Evolutionary conservation across 2,329 filamentous ascomycete species (phyloP), one percentile per base, ranked within the genome.

Genomic region (Fusarium veterinarium): DNA sequence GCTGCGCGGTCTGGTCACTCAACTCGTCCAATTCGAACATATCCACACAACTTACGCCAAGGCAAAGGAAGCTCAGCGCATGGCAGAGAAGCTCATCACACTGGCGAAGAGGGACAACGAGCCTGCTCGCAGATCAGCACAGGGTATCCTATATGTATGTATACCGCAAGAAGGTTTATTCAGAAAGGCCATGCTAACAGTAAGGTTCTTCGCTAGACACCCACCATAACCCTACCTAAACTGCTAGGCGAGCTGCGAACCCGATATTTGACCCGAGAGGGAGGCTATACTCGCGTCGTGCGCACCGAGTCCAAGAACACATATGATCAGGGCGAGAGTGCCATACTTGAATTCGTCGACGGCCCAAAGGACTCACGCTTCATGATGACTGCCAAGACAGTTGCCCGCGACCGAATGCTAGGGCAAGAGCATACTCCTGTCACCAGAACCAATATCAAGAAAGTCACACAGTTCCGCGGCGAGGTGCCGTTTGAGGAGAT

Each of bases 1-100:
- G 76, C 91, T 99, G 75, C 94, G 96, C 79, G 98, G 98, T 84
- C 88, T 99, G 69, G 95, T 98, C 81, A 97, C 95, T 75, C 96
- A 95, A 60, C 92, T 99, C 75, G 93, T 99, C 84, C 89, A 93
- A 83, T 91, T 97, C 83, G 96, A 99, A 86, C 91, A 94, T 72
- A 97, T 99, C 85, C 91, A 92, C 73, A 99, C 96, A 56, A 97
- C 96, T 84, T 98, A 93, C 88, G 91, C 92, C 81, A 98, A 98
- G 85, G 96, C 96, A 52, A 99, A 98, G 84, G 96, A 99, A 86
- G 93, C 96, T 25, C 96, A 99, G 84, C 89, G 93, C 46, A 83
- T 98, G 76, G 96, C 95, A 12, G 96, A 99, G 81, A 97, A 97
- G 86, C 87, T 98, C 75, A 95, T 99, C 78, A 98, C 95, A 8